Evolutionary conservation across 2,329 filamentous ascomycete species (phyloP).

Genomic region (Alternaria tenuissima): DNA sequence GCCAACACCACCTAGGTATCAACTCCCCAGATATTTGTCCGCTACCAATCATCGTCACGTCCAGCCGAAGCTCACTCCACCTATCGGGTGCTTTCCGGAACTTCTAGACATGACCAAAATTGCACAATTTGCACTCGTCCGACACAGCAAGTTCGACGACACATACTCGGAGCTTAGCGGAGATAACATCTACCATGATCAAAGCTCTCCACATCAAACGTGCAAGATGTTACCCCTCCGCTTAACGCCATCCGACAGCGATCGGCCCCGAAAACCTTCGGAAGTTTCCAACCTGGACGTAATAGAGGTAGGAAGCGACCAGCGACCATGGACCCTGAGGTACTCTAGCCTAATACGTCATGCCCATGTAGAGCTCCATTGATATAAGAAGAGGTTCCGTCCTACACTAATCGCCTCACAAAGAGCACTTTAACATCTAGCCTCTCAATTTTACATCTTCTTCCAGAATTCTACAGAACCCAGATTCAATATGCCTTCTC

Average conservation of each 20-base stretch:
- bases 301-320: not conserved
- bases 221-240: constrained; percentile 10
- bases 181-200: constrained; percentile 2
- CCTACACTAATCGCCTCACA: not conserved
- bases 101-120: not conserved
- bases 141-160: not conserved
- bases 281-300: not conserved
- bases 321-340: not conserved
- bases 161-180: constrained; percentile 10
- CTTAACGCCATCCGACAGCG: constrained; percentile 15
- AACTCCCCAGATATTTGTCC: not conserved
- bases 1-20: not conserved
- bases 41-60: not conserved
- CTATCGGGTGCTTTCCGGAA: not conserved
- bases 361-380: not conserved
- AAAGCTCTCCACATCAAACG: constrained; percentile 3
- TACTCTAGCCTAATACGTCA: constrained; percentile 14
- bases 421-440: not conserved
- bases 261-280: constrained; percentile 3
- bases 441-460: not conserved
- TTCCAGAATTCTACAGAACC: not conserved
- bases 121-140: not conserved
- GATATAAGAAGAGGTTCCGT: constrained; percentile 8
- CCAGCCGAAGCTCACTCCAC: not conserved
- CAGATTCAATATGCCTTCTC: constrained; percentile 28